Evolutionary conservation across 768 basidiomycete species (phyloP), one percentile per base, ranked within the genome.

Genomic region (Punctularia strigosozonata): DNA sequence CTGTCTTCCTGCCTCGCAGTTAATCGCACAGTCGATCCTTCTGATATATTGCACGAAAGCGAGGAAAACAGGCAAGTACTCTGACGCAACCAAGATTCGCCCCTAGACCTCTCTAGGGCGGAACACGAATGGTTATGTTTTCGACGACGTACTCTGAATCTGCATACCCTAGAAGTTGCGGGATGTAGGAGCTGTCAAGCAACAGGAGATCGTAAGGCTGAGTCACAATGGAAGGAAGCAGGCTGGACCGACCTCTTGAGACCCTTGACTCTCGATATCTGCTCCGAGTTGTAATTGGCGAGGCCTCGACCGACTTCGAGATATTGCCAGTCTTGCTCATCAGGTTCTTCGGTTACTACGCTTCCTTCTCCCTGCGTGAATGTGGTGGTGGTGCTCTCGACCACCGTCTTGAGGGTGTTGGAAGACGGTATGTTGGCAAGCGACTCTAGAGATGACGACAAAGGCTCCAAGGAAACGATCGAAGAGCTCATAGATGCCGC

Each of bases 81-180:
- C n/a, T n/a, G n/a, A n/a, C n/a, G n/a, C n/a, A n/a, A n/a, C n/a
- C n/a, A n/a, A n/a, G n/a, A n/a, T n/a, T n/a, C n/a, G n/a, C n/a
- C n/a, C n/a, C n/a, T n/a, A n/a, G n/a, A n/a, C 26, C 33, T 18
- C 19, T 18, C 47, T 46, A 69, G 26, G 75, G 71, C 8, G 69
- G 65, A 30, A 75, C 54, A 38, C 80, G 70, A 38, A 94, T 82
- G 3, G 86, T 89, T 50, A 95, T 80, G 51, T 91, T 88, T 53
- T 98, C 95, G 5, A 94, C 92, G 35, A 98, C 91, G 61, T 98
- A 86, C 56, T 98, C 95, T 20, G 88, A 85, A 54, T 99, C 95
- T 12, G 85, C 86, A 57, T 99, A 98, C 3, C 91, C 94, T 35
- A 99, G 58, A 5, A 91, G 50, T 43, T 78, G 73, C 6, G 80